These are phyloP conservation scores for Camellia sinensis DNA, from an alignment of 148 eudicot genomes.

Conservation along the genomic window DNA sequence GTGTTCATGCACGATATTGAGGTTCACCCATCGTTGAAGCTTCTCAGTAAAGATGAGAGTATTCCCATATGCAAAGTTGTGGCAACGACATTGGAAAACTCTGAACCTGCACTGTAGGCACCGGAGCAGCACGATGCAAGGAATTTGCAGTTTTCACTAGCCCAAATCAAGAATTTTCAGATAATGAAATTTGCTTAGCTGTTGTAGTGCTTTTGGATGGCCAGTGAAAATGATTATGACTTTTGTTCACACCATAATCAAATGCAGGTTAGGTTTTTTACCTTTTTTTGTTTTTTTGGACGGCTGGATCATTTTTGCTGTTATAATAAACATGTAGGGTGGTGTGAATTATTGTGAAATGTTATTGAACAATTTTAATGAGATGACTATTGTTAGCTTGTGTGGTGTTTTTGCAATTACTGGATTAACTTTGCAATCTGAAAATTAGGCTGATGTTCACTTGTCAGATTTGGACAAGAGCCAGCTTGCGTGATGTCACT, in stretches of 20 bases:
- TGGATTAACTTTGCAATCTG: background rate
- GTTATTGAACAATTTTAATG: background rate
- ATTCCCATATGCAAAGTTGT: slow-evolving; percentile 72
- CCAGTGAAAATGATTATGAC: background rate
- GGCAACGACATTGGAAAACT: slow-evolving; percentile 30
- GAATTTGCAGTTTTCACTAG: background rate
- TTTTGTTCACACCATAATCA: background rate
- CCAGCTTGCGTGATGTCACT: background rate
- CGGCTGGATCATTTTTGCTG: too few species aligned
- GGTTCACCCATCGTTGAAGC: slow-evolving; percentile 71
- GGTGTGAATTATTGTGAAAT: background rate
- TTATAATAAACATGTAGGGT: background rate
- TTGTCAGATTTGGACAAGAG: background rate
- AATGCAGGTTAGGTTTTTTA: background rate
- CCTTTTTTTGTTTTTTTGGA: background rate
- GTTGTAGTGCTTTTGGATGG: background rate
- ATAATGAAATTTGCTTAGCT: background rate
- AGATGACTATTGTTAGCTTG: background rate
- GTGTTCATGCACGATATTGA: slow-evolving; percentile 52
- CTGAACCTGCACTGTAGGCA: slow-evolving; percentile 4
- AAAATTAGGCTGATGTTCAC: background rate
- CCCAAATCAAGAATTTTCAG: background rate
- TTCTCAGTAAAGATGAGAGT: slow-evolving; percentile 52
- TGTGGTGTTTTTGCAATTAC: background rate
- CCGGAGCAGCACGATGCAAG: background rate